Conservation (phyloP, 345 rosid species). For the Rubroshorea leprosula region DNA sequence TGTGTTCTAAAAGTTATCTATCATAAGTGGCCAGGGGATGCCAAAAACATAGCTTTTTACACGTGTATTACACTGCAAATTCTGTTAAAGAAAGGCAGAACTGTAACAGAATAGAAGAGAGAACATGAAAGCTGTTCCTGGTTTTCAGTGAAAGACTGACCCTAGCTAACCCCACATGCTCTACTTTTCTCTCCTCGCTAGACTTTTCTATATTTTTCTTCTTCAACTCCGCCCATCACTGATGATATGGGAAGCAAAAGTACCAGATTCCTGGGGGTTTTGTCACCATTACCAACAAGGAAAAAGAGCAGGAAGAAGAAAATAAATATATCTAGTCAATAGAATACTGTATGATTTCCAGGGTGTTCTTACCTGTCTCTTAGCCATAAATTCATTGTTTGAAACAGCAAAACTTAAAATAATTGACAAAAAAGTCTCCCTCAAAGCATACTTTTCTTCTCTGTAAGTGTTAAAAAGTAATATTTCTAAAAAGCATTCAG, state of each 20-base stretch:
- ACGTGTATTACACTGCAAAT: constrained; percentile 21
- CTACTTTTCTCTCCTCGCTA: constrained; percentile 9
- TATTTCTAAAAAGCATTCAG: not conserved
- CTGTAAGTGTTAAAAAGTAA: not conserved
- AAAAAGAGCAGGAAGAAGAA: constrained; percentile 11
- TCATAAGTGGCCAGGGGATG: constrained; percentile 30
- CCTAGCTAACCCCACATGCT: constrained; percentile 37
- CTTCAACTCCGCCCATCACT: constrained; percentile 22
- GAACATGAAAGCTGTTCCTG: constrained; percentile 35
- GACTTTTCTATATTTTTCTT: not conserved
- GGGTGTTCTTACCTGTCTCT: constrained; percentile 22
- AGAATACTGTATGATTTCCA: constrained; percentile 22
- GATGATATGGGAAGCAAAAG: constrained; percentile 26
- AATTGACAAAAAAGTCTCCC: not conserved
- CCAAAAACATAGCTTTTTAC: constrained; percentile 34
- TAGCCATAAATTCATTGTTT: not conserved
- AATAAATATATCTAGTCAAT: constrained; percentile 6
- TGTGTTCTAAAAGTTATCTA: constrained; percentile 4
- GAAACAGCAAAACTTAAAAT: not conserved
- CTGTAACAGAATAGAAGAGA: constrained; percentile 21
- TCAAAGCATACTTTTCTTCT: not conserved
- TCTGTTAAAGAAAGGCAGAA: constrained; percentile 14
- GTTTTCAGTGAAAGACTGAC: constrained; percentile 34
- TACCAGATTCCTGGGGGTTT: constrained; percentile 45
- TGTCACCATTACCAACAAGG: constrained; percentile 27